Evolutionary conservation across 495 filamentous ascomycete genomes (phyloP), one percentile per base, ranked within the genome.

Genomic region (Lepidopterella palustris): DNA sequence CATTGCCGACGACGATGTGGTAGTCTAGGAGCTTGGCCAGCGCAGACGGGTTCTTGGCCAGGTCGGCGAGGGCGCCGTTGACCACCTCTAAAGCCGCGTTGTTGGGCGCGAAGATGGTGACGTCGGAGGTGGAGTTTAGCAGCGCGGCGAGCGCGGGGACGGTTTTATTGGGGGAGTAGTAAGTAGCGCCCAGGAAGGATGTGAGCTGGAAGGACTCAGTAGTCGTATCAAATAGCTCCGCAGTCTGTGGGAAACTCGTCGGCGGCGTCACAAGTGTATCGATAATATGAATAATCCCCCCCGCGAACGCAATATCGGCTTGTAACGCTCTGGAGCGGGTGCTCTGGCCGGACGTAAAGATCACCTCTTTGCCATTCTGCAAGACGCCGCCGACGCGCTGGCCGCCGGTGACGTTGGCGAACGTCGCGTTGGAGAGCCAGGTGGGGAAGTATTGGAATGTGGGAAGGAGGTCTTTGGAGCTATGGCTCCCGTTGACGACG

Each of bases 201-300:
- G 47, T 50, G 21, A 50, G 18, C 24, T 50, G 18, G 20, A 50
- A 50, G 21, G 47, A 24, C 47, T 50, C 47, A 0, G 47, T 15
- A 24, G 47, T 24, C 15, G 47, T 50, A 10, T 18, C 23, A 13
- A 50, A 50, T 18, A 27, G 18, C 47, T 50, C 47, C 15, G 47
- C 47, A 13, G 47, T 50, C 15, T 21, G 20, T 13, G 47, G 47
- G 47, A 50, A 50, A 5, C 5, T 15, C 20, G 47, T 50, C 20
- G 47, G 47, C 4, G 47, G 47, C 18, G 23, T 50, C 4, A 50
- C 47, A 4, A 50, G 18, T 1, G 47, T 70, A 59, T 86, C 80
- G 57, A 87, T 79, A 25, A 86, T 70, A 65, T 88, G 85, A 9
- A 87, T 69, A 5, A 89, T 83, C 54, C 86, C 86, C 48, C 86